Conservation (phyloP, 2,329 filamentous ascomycete genomes). For the Colletotrichum australisinense region DNA sequence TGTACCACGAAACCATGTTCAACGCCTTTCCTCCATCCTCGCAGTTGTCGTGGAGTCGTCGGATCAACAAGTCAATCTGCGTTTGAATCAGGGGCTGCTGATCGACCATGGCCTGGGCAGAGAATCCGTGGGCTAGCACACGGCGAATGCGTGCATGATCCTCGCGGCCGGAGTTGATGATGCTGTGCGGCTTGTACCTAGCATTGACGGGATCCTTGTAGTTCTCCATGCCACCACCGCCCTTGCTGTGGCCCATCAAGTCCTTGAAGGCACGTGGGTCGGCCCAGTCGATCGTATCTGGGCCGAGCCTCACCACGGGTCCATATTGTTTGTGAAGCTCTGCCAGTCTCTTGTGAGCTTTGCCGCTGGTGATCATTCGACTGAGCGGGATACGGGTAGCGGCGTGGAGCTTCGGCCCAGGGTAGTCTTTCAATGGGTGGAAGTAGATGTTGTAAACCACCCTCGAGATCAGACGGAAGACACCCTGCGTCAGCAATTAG, state of each 20-base stretch:
- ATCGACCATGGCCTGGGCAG: conserved; percentile 42
- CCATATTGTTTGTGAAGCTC: conserved; percentile 41
- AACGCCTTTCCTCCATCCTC: conserved; percentile 6
- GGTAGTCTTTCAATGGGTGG: conserved; percentile 46
- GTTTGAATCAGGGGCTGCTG: conserved; percentile 44
- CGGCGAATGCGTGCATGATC: conserved; percentile 40
- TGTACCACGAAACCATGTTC: conserved; percentile 34
- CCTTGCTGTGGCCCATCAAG: conserved; percentile 48
- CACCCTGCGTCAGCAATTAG: neutral
- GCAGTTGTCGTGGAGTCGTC: conserved; percentile 41
- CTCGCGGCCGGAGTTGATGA: conserved; percentile 27
- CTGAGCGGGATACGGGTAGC: conserved; percentile 16
- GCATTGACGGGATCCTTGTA: conserved; percentile 22
- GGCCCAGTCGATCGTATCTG: conserved; percentile 52
- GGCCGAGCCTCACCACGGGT: conserved; percentile 52
- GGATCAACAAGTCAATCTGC: conserved; percentile 45
- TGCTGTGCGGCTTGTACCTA: conserved; percentile 18
- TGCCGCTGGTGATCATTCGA: conserved; percentile 5
- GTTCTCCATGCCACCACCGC: conserved; percentile 16
- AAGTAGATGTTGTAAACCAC: conserved; percentile 46
- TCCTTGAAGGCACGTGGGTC: conserved; percentile 50
- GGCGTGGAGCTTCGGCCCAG: conserved; percentile 41
- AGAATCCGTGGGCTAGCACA: conserved; percentile 44
- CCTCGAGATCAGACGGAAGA: conserved; percentile 6
- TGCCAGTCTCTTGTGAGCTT: neutral